phyloP scores from a whole-genome alignment of 2,329 filamentous ascomycete species.

The Zymoseptoria tritici region DNA sequence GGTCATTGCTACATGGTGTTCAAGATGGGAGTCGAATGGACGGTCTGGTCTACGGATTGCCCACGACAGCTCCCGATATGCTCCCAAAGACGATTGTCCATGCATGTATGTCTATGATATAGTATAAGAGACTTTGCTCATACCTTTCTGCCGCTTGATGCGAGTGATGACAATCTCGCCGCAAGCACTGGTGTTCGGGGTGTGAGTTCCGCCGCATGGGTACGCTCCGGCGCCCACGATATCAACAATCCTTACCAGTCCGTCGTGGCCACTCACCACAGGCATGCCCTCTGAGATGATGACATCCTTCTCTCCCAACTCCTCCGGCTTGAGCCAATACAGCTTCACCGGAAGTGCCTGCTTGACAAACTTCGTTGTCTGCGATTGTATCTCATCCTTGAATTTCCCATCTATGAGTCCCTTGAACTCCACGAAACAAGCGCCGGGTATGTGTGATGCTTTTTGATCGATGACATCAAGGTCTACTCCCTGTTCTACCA shows the following conservation, averaged over 20 bases:
- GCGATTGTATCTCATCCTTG: slow-evolving; percentile 55
- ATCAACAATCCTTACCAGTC: slow-evolving; percentile 59
- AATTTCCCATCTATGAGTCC: slow-evolving; percentile 58
- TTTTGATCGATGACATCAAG: slow-evolving; percentile 56
- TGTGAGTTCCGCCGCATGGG: slow-evolving; percentile 70
- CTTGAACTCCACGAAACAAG: slow-evolving; percentile 59
- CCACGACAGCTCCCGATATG: neutral
- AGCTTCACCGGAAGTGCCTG: slow-evolving; percentile 53
- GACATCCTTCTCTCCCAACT: slow-evolving; percentile 18
- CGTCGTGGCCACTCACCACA: slow-evolving; percentile 30
- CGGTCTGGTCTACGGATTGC: neutral
- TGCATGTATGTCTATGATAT: neutral
- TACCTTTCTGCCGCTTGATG: slow-evolving; percentile 58
- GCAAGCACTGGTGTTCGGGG: slow-evolving; percentile 51
- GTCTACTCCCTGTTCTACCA: slow-evolving; percentile 46
- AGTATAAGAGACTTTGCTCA: slow-evolving; percentile 48
- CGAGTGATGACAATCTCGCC: slow-evolving; percentile 59
- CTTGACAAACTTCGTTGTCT: slow-evolving; percentile 52
- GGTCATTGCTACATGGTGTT: neutral
- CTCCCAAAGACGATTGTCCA: neutral
- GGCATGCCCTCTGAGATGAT: slow-evolving; percentile 9
- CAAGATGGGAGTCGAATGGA: neutral
- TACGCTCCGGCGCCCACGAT: slow-evolving; percentile 63
- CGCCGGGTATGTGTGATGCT: slow-evolving; percentile 63
- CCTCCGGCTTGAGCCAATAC: slow-evolving; percentile 53